A percentile compares a stretch with the other conserved stretches of the same genome.
Conservation (phyloP, 176 grass and related monocot genomes). For the Ananas comosus region DNA sequence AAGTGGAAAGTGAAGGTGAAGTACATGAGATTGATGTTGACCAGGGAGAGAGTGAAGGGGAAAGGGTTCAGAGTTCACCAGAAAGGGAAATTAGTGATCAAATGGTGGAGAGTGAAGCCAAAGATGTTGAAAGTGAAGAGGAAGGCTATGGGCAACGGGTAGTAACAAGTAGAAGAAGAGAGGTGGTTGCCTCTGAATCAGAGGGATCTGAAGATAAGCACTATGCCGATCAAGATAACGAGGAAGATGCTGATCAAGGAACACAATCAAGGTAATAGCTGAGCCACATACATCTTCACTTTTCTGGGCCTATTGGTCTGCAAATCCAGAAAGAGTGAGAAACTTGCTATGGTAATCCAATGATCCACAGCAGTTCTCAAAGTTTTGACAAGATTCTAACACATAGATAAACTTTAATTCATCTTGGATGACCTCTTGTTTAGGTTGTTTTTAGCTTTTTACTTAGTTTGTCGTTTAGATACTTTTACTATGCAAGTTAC, state of each 20-base stretch:
- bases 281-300: conserved; percentile 7
- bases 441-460: no score
- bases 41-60: conserved; percentile 61
- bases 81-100: conserved; percentile 63
- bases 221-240: conserved; percentile 41
- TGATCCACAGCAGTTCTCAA: neutral
- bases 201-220: conserved; percentile 80
- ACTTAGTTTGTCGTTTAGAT: no score
- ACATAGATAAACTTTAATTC: neutral
- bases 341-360: neutral
- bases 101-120: conserved; percentile 41
- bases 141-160: conserved; percentile 60
- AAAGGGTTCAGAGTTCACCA: conserved; percentile 57
- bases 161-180: conserved; percentile 68
- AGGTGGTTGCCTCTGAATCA: conserved; percentile 60
- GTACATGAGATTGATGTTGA: conserved; percentile 42
- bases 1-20: conserved; percentile 75
- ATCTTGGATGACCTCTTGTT: no score
- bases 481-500: no score
- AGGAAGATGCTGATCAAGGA: conserved; percentile 36
- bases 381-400: neutral
- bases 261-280: conserved; percentile 54
- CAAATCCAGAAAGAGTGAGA: neutral
- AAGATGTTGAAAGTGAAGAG: conserved; percentile 59
- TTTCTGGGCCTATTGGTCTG: neutral